Percentiles rank a stretch among this genome's conserved stretches.
Evolutionary conservation across 371 early-diverging fungal species (phyloP).

Genomic region (Mortierella sp.): DNA sequence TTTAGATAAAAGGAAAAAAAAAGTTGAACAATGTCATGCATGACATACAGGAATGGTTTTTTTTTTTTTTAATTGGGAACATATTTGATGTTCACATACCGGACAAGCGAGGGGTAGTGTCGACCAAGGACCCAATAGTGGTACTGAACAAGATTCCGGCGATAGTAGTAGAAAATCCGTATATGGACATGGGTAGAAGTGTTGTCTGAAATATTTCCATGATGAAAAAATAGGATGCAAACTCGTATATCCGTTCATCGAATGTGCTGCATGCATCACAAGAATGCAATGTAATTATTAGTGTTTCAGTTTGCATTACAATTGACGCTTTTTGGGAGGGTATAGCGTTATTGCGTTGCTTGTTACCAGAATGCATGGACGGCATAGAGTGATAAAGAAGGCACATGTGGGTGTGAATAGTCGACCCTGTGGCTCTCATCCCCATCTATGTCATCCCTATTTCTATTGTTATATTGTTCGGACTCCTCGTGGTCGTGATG

Average conservation of each 20-base stretch:
- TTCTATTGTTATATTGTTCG: not conserved
- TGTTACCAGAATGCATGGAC: conserved; percentile 50
- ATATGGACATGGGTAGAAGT: conserved; percentile 48
- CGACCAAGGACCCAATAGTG: conserved; percentile 43
- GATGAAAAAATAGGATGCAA: conserved; percentile 54
- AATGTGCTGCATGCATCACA: conserved; percentile 22
- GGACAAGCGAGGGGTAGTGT: conserved; percentile 37
- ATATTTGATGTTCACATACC: conserved; percentile 6
- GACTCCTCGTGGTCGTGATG: not conserved
- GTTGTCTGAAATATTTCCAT: conserved; percentile 56
- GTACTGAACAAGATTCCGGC: conserved; percentile 51
- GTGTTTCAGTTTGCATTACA: not conserved
- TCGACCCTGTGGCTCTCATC: not conserved
- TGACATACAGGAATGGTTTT: too few species aligned
- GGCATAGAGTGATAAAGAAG: conserved; percentile 20
- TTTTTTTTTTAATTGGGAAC: too few species aligned
- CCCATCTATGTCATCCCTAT: not conserved
- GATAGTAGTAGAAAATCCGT: conserved; percentile 50
- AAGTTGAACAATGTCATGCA: not conserved
- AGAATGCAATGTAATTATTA: not conserved
- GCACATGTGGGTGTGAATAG: not conserved
- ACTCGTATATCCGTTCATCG: conserved; percentile 54
- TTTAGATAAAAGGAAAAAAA: conserved; percentile 4
- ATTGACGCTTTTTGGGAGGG: too few species aligned
- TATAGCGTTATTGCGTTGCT: too few species aligned